These are phyloP conservation scores for Saccharomycopsis fibuligera DNA, from an alignment of 805 yeast genomes.

Conservation along the genomic window DNA sequence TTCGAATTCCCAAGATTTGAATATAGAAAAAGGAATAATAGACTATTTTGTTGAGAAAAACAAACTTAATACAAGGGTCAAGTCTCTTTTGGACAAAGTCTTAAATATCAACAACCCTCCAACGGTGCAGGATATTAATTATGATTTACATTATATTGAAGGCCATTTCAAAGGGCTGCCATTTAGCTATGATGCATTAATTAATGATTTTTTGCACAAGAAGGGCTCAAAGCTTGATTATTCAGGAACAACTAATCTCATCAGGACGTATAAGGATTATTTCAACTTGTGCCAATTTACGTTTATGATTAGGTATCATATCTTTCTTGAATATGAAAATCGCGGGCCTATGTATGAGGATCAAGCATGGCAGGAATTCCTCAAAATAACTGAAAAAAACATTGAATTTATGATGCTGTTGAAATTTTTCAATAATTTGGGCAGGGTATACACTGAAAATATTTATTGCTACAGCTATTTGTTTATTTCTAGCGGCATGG, in stretches of 20 bases:
- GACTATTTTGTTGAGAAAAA: slow-evolving; percentile 7
- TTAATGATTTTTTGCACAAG: slow-evolving; percentile 7
- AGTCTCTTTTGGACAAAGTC: slow-evolving; percentile 23
- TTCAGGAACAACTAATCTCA: not conserved
- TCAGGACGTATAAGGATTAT: slow-evolving; percentile 1
- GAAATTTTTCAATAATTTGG: slow-evolving; percentile 5
- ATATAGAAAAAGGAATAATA: slow-evolving; percentile 15
- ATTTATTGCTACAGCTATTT: slow-evolving; percentile 9
- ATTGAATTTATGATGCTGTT: too few species aligned
- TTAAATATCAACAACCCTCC: slow-evolving; percentile 24
- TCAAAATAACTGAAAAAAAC: too few species aligned
- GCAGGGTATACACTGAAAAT: slow-evolving; percentile 8
- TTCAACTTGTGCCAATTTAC: slow-evolving; percentile 7
- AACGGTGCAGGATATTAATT: slow-evolving; percentile 24
- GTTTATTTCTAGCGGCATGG: slow-evolving; percentile 1
- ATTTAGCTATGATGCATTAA: not conserved
- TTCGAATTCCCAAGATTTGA: slow-evolving; percentile 17
- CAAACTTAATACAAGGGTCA: slow-evolving; percentile 7
- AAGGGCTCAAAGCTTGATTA: slow-evolving; percentile 2
- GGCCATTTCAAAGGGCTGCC: not conserved
- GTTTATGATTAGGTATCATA: slow-evolving; percentile 11
- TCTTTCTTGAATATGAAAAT: slow-evolving; percentile 15
- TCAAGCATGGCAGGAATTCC: not conserved
- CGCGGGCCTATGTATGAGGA: not conserved
- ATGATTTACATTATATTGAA: slow-evolving; percentile 19